phyloP scores from a whole-genome alignment of 2,329 filamentous ascomycete genomes.

The Raffaelea ambrosiae region DNA sequence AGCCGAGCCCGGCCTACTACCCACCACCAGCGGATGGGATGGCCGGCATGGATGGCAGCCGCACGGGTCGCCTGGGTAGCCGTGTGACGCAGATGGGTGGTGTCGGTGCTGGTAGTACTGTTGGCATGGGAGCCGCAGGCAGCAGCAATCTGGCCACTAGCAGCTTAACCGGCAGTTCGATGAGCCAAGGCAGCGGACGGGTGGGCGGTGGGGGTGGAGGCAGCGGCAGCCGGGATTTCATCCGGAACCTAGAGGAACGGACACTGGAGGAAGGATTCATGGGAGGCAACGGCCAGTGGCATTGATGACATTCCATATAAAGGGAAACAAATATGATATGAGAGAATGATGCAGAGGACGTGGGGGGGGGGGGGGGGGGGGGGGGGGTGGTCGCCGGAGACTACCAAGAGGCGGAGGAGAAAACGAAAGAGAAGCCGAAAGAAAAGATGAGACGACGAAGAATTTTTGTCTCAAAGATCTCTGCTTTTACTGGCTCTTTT shows the following conservation, averaged over 20 bases:
- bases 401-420: no score
- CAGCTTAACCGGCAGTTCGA: constrained; percentile 15
- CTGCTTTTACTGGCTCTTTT: no score
- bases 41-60: constrained; percentile 49
- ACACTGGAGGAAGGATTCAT: constrained; percentile 91
- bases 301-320: constrained; percentile 33
- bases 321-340: background rate
- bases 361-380: no score
- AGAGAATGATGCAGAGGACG: no score
- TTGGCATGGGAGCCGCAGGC: background rate
- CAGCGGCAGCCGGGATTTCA: constrained; percentile 70
- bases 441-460: no score
- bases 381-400: no score
- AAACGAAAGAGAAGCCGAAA: no score
- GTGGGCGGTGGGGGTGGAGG: background rate
- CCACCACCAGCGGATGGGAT: constrained; percentile 83
- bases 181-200: background rate
- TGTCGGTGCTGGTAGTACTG: constrained; percentile 17
- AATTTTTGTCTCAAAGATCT: no score
- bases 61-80: constrained; percentile 66
- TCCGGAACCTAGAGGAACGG: constrained; percentile 87
- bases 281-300: constrained; percentile 55
- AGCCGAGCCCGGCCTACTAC: constrained; percentile 95
- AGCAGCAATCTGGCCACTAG: constrained; percentile 1
- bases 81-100: constrained; percentile 53